Evolutionary conservation across 2,329 filamentous ascomycete genomes (phyloP), one percentile per base, ranked within the genome.

Genomic region (Lomentospora prolificans): DNA sequence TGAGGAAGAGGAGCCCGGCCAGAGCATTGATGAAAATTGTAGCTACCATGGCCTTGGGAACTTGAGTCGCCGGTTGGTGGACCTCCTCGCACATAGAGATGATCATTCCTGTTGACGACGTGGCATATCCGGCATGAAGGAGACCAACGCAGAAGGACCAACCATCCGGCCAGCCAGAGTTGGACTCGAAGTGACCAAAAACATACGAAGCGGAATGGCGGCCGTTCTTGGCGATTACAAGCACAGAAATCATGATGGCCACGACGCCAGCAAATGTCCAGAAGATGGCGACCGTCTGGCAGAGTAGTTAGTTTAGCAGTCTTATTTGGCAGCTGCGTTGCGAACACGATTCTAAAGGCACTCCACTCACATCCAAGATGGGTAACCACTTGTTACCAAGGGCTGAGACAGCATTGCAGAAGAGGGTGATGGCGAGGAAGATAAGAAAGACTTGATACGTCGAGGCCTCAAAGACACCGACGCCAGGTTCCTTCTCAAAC

Each of bases 81-180:
- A 87, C 84, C 67, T 89, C 86, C 69, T 89, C 86, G 63, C 84
- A 87, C 85, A 88, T 89, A 59, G 82, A 86, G 66, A 89, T 85
- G 58, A 90, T 85, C 86, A 90, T 90, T 69, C 87, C 87, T 0
- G 85, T 89, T 14, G 85, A 86, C 3, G 85, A 89, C 12, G 85
- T 88, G 50, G 84, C 85, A 64, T 89, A 89, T 59, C 82, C 86
- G 52, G 83, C 85, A 63, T 88, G 85, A 19, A 89, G 73, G 27
- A 89, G 75, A 65, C 86, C 86, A 58, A 89, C 82, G 65, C 80
- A 83, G 71, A 87, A 89, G 3, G 85, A 84, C 85, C 85, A 89
- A 63, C 86, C 85, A 44, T 77, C 72, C 3, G 75, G 72, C 85
- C 86, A 90, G 57, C 86, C 86, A 3, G 85, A 87, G 58, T 76